phyloP scores from a whole-genome alignment of 345 rosid species.

The Zanthoxylum bungeanum region DNA sequence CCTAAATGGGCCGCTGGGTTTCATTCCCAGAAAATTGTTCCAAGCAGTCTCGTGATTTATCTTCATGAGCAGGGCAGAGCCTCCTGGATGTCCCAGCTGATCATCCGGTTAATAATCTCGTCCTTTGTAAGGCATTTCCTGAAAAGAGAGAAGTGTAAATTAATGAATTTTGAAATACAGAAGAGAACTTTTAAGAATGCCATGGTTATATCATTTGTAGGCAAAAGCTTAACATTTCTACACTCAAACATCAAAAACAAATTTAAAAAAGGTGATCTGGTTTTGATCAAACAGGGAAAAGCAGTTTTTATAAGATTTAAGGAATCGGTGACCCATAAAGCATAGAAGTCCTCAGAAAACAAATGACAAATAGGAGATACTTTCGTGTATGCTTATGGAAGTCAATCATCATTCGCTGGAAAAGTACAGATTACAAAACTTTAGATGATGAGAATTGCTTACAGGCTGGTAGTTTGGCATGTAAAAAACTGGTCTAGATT shows the following conservation, averaged over 20 bases:
- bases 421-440: background rate
- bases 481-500: conserved; percentile 63
- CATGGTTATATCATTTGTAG: background rate
- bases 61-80: conserved; percentile 11
- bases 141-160: background rate
- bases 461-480: conserved; percentile 70
- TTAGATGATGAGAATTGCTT: conserved; percentile 21
- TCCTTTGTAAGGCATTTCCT: conserved; percentile 75
- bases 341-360: background rate
- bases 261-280: background rate
- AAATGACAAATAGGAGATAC: too few species aligned
- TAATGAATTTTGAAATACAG: too few species aligned
- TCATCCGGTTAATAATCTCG: conserved; percentile 39
- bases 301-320: background rate
- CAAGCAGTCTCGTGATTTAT: conserved; percentile 18
- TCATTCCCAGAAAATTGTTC: conserved; percentile 9
- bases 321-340: background rate
- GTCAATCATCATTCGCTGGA: background rate
- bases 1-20: background rate
- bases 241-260: background rate
- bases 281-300: background rate
- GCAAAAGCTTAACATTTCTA: background rate
- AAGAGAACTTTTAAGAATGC: too few species aligned
- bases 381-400: background rate
- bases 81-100: conserved; percentile 15